Conservation (phyloP, 306 rosid species). For the Glycine tomentella region DNA sequence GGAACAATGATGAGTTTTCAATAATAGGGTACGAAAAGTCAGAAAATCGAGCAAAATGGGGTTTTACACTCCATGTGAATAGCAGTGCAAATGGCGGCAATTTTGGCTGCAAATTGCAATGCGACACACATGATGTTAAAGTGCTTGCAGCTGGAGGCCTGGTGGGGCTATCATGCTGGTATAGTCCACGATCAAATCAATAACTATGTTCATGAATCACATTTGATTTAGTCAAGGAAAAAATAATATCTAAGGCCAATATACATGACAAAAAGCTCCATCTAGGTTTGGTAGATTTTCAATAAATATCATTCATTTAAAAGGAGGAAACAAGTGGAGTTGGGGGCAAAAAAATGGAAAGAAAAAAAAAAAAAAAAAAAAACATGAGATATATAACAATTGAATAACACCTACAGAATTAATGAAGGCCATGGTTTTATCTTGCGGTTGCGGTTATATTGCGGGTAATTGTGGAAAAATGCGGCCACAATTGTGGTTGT, state of each 20-base stretch:
- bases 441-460: too few relatives aligned
- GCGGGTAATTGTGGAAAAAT: too few relatives aligned
- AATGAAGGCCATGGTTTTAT: background rate
- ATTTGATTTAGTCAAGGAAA: conserved; percentile 1
- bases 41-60: background rate
- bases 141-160: background rate
- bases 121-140: background rate
- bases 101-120: background rate
- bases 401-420: background rate
- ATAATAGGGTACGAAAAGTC: background rate
- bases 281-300: conserved; percentile 1
- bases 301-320: conserved; percentile 7
- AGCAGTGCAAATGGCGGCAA: background rate
- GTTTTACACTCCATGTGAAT: background rate
- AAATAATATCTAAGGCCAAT: conserved; percentile 11
- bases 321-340: background rate
- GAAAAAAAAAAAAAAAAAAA: background rate
- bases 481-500: too few relatives aligned
- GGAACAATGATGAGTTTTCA: background rate
- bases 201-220: conserved; percentile 7
- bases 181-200: background rate
- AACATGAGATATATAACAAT: background rate
- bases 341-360: conserved; percentile 6
- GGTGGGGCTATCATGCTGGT: background rate
- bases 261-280: background rate